Evolutionary conservation across 108 stramenopile genomes (phyloP).

Genomic region (Cyclostephanos tholiformis): DNA sequence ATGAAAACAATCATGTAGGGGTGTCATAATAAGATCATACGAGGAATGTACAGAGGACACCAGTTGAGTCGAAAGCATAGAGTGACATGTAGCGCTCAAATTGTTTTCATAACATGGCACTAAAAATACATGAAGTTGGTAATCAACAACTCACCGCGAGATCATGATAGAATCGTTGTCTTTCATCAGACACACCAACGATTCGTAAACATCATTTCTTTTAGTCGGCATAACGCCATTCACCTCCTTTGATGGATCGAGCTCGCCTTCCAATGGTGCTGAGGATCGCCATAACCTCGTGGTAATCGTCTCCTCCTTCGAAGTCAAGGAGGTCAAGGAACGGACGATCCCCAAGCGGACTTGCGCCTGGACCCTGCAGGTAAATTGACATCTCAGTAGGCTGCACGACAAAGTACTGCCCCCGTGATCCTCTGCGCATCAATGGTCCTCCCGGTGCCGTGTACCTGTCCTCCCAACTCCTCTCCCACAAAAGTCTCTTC

Average conservation of each 20-base stretch:
- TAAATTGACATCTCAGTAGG: slow-evolving; percentile 37
- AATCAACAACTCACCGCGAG: slow-evolving; percentile 5
- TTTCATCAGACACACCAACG: slow-evolving; percentile 38
- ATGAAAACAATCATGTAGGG: background rate
- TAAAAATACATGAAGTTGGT: background rate
- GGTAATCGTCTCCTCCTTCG: slow-evolving; percentile 19
- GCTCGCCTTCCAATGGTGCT: slow-evolving; percentile 46
- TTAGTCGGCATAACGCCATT: slow-evolving; percentile 40
- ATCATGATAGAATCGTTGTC: slow-evolving; percentile 55
- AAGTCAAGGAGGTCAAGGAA: slow-evolving; percentile 50
- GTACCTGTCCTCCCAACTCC: slow-evolving; percentile 48
- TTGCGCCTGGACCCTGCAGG: slow-evolving; percentile 48
- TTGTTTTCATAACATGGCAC: background rate
- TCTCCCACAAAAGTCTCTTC: slow-evolving; percentile 37
- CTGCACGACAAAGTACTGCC: slow-evolving; percentile 39
- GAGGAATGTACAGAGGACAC: too few species aligned
- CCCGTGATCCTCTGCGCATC: slow-evolving; percentile 29
- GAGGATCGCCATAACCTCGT: slow-evolving; percentile 49
- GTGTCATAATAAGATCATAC: background rate
- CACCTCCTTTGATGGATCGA: slow-evolving; percentile 48
- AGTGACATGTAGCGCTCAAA: too few species aligned
- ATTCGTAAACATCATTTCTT: slow-evolving; percentile 46
- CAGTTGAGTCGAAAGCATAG: too few species aligned
- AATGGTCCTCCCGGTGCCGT: slow-evolving; percentile 37
- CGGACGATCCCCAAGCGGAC: slow-evolving; percentile 50